phyloP scores from a whole-genome alignment of 1,139 yeast species.

The Yamadazyma pseudoaaseri region DNA sequence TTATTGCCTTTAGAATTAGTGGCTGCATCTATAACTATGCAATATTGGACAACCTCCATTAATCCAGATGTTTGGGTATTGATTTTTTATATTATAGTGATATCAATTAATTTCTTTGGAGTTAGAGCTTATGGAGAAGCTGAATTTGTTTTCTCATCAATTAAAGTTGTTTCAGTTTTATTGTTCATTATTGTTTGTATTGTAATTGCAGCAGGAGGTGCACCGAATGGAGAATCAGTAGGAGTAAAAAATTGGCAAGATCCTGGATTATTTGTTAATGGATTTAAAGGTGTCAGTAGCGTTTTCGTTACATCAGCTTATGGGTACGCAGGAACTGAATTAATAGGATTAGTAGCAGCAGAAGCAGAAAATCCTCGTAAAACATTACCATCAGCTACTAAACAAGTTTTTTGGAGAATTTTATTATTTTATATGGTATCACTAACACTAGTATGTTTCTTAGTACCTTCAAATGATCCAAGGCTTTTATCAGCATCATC shows the following conservation, averaged over 20 bases:
- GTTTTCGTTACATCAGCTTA: constrained; percentile 45
- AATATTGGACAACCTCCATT: constrained; percentile 37
- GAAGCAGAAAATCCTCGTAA: constrained; percentile 41
- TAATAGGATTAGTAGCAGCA: constrained; percentile 42
- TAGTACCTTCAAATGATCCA: constrained; percentile 34
- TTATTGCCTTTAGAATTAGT: constrained; percentile 35
- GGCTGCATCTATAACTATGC: constrained; percentile 40
- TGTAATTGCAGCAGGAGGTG: constrained; percentile 43
- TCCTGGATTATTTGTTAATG: constrained; percentile 44
- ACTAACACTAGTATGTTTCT: constrained; percentile 35
- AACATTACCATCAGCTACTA: constrained; percentile 40
- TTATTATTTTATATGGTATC: constrained; percentile 40
- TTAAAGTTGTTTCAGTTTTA: constrained; percentile 39
- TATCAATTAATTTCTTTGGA: constrained; percentile 38
- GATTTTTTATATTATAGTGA: constrained; percentile 35
- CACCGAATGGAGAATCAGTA: constrained; percentile 34
- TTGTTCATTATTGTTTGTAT: constrained; percentile 43
- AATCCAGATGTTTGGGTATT: constrained; percentile 42
- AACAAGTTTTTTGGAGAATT: constrained; percentile 48
- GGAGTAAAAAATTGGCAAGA: constrained; percentile 40
- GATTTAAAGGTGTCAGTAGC: constrained; percentile 42
- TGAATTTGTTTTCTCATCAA: constrained; percentile 36
- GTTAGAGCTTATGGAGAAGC: constrained; percentile 47
- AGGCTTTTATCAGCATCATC: constrained; percentile 31
- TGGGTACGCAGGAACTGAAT: constrained; percentile 42